Percentiles rank a stretch among this genome's conserved stretches.
Conservation (phyloP, 495 filamentous ascomycete species). For the Usnea hakonensis region DNA sequence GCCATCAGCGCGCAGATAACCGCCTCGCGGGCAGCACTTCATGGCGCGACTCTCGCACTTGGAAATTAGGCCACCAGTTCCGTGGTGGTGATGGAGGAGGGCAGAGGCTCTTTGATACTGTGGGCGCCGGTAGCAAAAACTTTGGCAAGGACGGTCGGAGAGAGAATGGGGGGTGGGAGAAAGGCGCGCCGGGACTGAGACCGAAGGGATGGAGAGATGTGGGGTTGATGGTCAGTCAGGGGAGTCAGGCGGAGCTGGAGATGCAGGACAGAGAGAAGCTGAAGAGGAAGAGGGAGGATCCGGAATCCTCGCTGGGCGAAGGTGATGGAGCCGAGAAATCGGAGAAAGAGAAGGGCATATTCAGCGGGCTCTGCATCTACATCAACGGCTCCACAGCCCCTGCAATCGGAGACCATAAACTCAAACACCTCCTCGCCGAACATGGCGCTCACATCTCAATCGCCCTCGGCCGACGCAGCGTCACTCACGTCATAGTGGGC, state of each 20-base stretch:
- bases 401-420: conserved; percentile 71
- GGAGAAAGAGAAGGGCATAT: conserved; percentile 41
- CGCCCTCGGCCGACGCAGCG: conserved; percentile 57
- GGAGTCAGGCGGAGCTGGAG: conserved; percentile 25
- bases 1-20: conserved; percentile 70
- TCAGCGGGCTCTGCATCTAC: conserved; percentile 64
- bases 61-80: conserved; percentile 65
- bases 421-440: conserved; percentile 67
- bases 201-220: conserved; percentile 37
- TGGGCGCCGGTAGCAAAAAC: conserved; percentile 34
- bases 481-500: conserved; percentile 84
- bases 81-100: conserved; percentile 42
- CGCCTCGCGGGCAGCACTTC: conserved; percentile 48
- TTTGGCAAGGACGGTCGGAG: conserved; percentile 24
- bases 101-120: conserved; percentile 47
- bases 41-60: conserved; percentile 61
- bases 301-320: conserved; percentile 25
- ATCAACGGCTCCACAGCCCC: conserved; percentile 84
- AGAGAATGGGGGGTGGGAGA: conserved; percentile 38
- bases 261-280: conserved; percentile 20
- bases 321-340: conserved; percentile 27
- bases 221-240: conserved; percentile 33
- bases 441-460: conserved; percentile 66
- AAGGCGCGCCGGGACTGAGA: conserved; percentile 33
- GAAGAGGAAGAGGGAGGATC: background rate